phyloP scores from a whole-genome alignment of 1,284 basidiomycete genomes.

The Heterobasidion parviporum region DNA sequence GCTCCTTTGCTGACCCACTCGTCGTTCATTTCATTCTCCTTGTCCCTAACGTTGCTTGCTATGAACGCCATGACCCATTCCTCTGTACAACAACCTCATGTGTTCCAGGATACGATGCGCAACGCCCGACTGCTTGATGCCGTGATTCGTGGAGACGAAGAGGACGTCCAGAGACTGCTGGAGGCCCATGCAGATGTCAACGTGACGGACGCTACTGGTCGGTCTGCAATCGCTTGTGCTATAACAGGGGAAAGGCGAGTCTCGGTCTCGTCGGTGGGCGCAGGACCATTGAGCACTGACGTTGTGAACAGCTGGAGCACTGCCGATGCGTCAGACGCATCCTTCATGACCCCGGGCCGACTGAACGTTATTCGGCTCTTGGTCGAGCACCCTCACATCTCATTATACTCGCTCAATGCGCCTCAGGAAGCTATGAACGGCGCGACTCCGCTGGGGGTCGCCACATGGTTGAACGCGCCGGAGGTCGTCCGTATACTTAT shows the following conservation, averaged over 20 bases:
- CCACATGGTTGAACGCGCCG: slow-evolving; percentile 62
- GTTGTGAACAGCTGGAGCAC: slow-evolving; percentile 48
- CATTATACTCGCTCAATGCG: slow-evolving; percentile 61
- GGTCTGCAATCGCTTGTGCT: slow-evolving; percentile 55
- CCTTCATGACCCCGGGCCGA: slow-evolving; percentile 46
- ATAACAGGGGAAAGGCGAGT: slow-evolving; percentile 61
- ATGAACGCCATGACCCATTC: not conserved
- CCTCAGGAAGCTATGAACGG: slow-evolving; percentile 57
- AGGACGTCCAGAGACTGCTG: slow-evolving; percentile 44
- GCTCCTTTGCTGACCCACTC: not conserved
- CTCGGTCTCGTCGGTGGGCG: slow-evolving; percentile 1
- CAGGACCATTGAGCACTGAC: slow-evolving; percentile 9
- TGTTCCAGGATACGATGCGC: slow-evolving; percentile 1
- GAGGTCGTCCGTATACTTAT: slow-evolving; percentile 49
- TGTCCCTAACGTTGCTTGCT: not conserved
- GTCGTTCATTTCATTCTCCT: not conserved
- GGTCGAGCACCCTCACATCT: slow-evolving; percentile 43
- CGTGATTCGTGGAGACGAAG: slow-evolving; percentile 47
- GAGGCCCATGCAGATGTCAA: slow-evolving; percentile 59
- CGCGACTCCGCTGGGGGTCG: slow-evolving; percentile 66
- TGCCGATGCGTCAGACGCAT: slow-evolving; percentile 59
- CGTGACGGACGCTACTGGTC: slow-evolving; percentile 45
- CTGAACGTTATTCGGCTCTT: slow-evolving; percentile 47
- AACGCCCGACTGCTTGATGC: slow-evolving; percentile 41
- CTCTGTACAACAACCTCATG: not conserved